Conservation (phyloP, 2,329 filamentous ascomycete species). For the Rhexocercosporidium sp. region DNA sequence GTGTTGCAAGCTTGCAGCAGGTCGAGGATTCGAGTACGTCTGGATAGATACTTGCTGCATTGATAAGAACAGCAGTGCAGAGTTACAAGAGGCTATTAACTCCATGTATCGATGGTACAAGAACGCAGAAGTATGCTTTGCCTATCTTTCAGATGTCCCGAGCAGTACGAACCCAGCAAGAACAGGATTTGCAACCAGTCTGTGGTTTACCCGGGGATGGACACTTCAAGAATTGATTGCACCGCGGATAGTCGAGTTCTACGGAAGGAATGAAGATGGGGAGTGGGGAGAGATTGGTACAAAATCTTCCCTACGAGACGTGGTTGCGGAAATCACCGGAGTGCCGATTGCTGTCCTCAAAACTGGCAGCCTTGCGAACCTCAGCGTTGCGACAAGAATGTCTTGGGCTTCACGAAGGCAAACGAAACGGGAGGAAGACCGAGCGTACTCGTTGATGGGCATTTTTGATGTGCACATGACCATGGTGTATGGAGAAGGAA, state of each 20-base stretch:
- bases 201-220: slow-evolving; percentile 5
- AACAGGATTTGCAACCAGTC: neutral
- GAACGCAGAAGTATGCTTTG: slow-evolving; percentile 24
- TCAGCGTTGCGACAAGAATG: slow-evolving; percentile 43
- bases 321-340: neutral
- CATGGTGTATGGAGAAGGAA: slow-evolving; percentile 24
- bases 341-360: neutral
- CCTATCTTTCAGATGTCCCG: slow-evolving; percentile 11
- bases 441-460: slow-evolving; percentile 41
- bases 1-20: slow-evolving; percentile 20
- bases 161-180: neutral
- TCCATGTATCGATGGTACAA: slow-evolving; percentile 32
- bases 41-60: slow-evolving; percentile 34
- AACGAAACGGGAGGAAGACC: slow-evolving; percentile 39
- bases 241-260: slow-evolving; percentile 10
- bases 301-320: neutral
- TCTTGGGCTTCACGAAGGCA: slow-evolving; percentile 44
- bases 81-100: slow-evolving; percentile 31
- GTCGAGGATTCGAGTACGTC: slow-evolving; percentile 22
- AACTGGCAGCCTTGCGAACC: neutral
- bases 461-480: slow-evolving; percentile 45
- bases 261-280: neutral
- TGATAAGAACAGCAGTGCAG: slow-evolving; percentile 28
- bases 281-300: slow-evolving; percentile 14
- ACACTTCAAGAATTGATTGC: slow-evolving; percentile 13